Base-by-base conservation (phyloP, 2,329 filamentous ascomycete species). In the Colletotrichum brevisporum region DNA sequence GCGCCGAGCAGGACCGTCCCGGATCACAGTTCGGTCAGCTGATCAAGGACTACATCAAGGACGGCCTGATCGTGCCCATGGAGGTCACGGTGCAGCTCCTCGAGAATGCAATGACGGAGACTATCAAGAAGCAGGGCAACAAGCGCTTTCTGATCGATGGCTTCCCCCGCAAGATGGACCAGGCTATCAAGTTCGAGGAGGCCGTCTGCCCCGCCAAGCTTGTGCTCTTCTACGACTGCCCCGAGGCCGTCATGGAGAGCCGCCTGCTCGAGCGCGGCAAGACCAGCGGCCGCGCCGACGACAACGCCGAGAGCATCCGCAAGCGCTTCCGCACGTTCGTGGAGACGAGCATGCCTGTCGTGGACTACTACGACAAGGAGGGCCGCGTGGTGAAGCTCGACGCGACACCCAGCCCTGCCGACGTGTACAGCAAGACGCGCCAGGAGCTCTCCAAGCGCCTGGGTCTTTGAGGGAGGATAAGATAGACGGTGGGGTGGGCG, bases 21-120 rank as follows among this genome's bases (percentile, higher is more conserved):
- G 95, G 94, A 67, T 94, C 91, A 73, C 87, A 98, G 81, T 98
- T 97, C 80, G 96, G 96, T 79, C 90, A 94, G 73, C 88, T 98
- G 83, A 99, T 99, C 88, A 92, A 92, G 79, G 88, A 92, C 75
- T 95, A 96, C 84, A 99, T 99, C 86, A 93, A 92, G 78, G 92
- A 99, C 79, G 96, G 96, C 69, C 90, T 90, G 75, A 99, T 99
- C 80, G 96, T 99, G 72, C 96, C 96, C n/a, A 97, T 97, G 94
- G 95, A 98, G 81, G 94, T 98, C 58, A 99, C 96, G 5, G 92
- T 99, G 69, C 92, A 95, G 76, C 84, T 99, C 43, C 88, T 99
- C 51, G 95, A 98, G 83, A 97, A 97, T 81, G 94, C 95, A 67
- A 98, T 99, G 94, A 87, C 86, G 65, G 89, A 88, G 9, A 86